Evolutionary conservation across 2,329 filamentous ascomycete species (phyloP).

Genomic region (Fonsecaea pugnacius): DNA sequence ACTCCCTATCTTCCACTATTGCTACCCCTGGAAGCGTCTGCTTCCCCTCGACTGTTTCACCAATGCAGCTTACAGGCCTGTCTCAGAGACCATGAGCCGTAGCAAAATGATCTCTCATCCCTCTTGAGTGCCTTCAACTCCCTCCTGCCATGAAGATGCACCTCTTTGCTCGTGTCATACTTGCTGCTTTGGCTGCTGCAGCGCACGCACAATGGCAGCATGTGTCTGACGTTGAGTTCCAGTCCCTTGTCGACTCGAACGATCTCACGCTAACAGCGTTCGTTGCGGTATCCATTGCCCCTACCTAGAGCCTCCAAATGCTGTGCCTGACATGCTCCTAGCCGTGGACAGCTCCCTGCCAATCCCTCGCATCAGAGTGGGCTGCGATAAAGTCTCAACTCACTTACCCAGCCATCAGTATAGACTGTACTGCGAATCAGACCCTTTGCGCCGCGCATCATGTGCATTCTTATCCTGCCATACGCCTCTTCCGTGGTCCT

Average conservation of each 20-base stretch:
- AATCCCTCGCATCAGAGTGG: slow-evolving; percentile 8
- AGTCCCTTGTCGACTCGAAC: slow-evolving; percentile 5
- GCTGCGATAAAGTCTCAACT: slow-evolving; percentile 7
- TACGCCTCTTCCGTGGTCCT: slow-evolving; percentile 50
- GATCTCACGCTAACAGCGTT: not conserved
- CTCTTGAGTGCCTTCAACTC: not conserved
- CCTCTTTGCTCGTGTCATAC: not conserved
- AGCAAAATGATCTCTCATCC: not conserved
- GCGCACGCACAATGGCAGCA: slow-evolving; percentile 6
- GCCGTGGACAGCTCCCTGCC: slow-evolving; percentile 11
- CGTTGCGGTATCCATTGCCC: slow-evolving; percentile 1
- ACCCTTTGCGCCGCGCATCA: slow-evolving; percentile 49
- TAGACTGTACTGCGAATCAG: slow-evolving; percentile 49
- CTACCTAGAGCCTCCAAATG: not conserved
- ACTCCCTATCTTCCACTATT: not conserved
- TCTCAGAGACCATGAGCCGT: not conserved
- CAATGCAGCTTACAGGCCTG: not conserved
- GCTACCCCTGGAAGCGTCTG: slow-evolving; percentile 1
- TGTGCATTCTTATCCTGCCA: slow-evolving; percentile 54
- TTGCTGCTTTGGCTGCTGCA: not conserved
- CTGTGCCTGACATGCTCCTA: not conserved
- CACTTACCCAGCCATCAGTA: slow-evolving; percentile 39
- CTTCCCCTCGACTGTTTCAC: slow-evolving; percentile 8
- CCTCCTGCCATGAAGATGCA: not conserved
- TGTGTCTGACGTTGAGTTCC: not conserved